Percentiles rank a stretch among this genome's conserved stretches.
Evolutionary conservation across 208 protist genomes (phyloP).

Genomic region (Herpetomonas samuelpessoai): DNA sequence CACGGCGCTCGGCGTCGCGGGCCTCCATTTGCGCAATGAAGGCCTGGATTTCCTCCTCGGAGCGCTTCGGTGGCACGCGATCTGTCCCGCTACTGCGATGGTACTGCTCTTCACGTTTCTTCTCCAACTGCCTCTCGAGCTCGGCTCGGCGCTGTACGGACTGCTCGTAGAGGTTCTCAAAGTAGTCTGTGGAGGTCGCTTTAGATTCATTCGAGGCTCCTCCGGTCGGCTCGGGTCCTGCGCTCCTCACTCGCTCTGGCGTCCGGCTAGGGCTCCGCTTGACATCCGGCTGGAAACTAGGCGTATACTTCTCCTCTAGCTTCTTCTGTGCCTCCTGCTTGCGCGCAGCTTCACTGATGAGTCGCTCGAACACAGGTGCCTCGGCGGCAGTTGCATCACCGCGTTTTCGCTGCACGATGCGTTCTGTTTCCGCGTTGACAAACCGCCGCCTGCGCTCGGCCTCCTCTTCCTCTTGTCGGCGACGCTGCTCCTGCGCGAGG

Average conservation of each 20-base stretch:
- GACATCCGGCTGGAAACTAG: slow-evolving; percentile 19
- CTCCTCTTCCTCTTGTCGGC: too few species aligned
- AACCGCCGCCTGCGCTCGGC: too few species aligned
- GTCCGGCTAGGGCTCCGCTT: too few species aligned
- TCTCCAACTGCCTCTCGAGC: too few species aligned
- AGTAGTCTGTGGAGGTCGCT: background rate
- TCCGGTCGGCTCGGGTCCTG: background rate
- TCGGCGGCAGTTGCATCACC: background rate
- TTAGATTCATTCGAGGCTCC: background rate
- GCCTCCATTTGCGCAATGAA: slow-evolving; percentile 17
- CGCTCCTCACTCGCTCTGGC: too few species aligned
- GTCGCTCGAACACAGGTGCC: slow-evolving; percentile 15
- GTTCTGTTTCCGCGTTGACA: too few species aligned
- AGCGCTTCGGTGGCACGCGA: too few species aligned
- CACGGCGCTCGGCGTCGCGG: slow-evolving; percentile 23
- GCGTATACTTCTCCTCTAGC: slow-evolving; percentile 14
- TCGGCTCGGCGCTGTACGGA: slow-evolving; percentile 4
- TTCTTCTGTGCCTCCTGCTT: slow-evolving; percentile 17
- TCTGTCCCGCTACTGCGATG: too few species aligned
- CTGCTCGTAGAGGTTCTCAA: slow-evolving; percentile 10
- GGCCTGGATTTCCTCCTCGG: slow-evolving; percentile 16
- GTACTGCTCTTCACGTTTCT: too few species aligned
- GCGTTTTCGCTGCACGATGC: too few species aligned
- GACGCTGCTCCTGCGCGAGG: too few species aligned
- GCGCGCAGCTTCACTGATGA: slow-evolving; percentile 4